These are phyloP conservation scores for Cystobasidium slooffiae DNA, from an alignment of 1,284 basidiomycete species.

Conservation along the genomic window DNA sequence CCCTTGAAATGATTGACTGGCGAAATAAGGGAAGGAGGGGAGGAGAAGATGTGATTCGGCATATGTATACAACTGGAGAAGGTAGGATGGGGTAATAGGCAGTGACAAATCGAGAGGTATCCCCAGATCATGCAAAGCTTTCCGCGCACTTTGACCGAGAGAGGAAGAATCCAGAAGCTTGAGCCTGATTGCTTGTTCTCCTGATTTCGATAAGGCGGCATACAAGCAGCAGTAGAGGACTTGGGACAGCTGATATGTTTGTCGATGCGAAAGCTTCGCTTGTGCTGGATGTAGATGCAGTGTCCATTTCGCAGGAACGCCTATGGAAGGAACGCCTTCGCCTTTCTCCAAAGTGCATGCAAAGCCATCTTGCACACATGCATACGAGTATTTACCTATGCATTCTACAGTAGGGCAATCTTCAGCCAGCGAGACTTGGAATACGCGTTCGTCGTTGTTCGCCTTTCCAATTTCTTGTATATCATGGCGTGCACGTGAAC, in stretches of 20 bases:
- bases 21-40: not conserved
- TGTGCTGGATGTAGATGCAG: conserved; percentile 21
- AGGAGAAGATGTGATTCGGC: conserved; percentile 24
- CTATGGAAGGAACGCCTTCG: conserved; percentile 13
- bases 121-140: not conserved
- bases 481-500: conserved; percentile 1
- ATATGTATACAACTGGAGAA: conserved; percentile 16
- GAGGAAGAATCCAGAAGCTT: not conserved
- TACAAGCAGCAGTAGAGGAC: conserved; percentile 20
- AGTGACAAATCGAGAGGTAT: not conserved
- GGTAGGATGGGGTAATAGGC: not conserved
- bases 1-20: conserved; percentile 5
- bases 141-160: conserved; percentile 1
- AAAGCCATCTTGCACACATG: conserved; percentile 13
- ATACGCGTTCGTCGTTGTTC: not conserved
- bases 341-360: conserved; percentile 24
- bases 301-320: conserved; percentile 1
- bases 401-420: conserved; percentile 21
- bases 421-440: conserved; percentile 1
- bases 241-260: not conserved
- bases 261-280: not conserved
- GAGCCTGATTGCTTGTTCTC: not conserved
- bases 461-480: not conserved
- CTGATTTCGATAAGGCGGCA: not conserved
- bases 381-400: not conserved